Conservation (phyloP, 139 green algal genomes). For the Chlamydomonas sphaeroides region DNA sequence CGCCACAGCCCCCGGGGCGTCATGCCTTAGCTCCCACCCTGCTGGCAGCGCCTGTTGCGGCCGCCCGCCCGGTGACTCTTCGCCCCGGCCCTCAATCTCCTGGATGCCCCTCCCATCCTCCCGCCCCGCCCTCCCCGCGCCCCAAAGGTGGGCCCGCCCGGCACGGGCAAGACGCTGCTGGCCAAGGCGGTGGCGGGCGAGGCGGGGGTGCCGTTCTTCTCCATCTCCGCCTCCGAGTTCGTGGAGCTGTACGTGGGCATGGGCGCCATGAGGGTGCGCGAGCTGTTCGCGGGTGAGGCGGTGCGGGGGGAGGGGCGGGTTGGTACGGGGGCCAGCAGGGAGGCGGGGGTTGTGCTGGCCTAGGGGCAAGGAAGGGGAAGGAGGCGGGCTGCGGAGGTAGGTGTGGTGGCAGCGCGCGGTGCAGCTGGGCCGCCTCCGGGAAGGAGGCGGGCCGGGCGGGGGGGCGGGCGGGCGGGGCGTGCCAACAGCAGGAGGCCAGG, state of each 20-base stretch:
- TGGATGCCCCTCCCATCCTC: neutral
- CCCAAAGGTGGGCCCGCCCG: constrained; percentile 72
- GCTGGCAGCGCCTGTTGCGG: too few relatives aligned
- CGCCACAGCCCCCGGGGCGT: too few relatives aligned
- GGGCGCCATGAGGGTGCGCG: constrained; percentile 84
- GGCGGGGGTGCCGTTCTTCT: constrained; percentile 90
- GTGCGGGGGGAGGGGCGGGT: neutral
- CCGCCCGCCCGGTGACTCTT: too few relatives aligned
- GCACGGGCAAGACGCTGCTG: constrained; percentile 90
- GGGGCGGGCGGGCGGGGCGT: too few relatives aligned
- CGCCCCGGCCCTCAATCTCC: neutral
- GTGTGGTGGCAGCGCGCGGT: too few relatives aligned
- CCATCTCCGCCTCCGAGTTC: constrained; percentile 85
- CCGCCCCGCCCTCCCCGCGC: constrained; percentile 56
- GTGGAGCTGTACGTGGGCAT: constrained; percentile 96
- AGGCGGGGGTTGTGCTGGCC: neutral
- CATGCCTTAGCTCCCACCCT: too few relatives aligned
- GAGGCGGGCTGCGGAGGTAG: neutral
- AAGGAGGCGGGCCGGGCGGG: too few relatives aligned
- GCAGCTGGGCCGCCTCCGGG: too few relatives aligned
- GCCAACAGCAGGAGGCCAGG: too few relatives aligned
- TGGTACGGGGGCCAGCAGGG: neutral
- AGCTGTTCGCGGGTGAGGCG: constrained; percentile 79
- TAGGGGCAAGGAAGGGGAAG: neutral
- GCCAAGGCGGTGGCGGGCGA: constrained; percentile 76